phyloP scores from a whole-genome alignment of 345 rosid species.

The Passiflora organensis region DNA sequence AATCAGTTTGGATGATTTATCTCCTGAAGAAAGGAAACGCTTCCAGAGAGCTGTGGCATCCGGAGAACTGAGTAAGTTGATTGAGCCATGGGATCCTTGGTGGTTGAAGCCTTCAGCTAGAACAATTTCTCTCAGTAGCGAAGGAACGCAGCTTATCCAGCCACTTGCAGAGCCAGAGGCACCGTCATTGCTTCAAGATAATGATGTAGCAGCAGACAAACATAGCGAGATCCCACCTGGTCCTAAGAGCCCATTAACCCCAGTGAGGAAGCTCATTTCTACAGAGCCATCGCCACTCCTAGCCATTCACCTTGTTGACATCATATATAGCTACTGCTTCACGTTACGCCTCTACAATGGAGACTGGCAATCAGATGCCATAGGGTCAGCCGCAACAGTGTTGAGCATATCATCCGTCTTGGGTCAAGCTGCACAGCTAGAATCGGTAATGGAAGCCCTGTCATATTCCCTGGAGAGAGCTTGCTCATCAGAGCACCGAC shows the following conservation, averaged over 20 bases:
- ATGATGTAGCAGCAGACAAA: conserved; percentile 13
- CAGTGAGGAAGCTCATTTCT: conserved; percentile 52
- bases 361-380: conserved; percentile 69
- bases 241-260: conserved; percentile 53
- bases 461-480: conserved; percentile 68
- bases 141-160: conserved; percentile 62
- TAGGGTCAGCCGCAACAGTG: conserved; percentile 55
- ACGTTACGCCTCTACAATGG: conserved; percentile 81
- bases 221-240: conserved; percentile 59
- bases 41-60: conserved; percentile 82
- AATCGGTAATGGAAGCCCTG: conserved; percentile 53
- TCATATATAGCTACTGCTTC: conserved; percentile 71
- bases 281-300: conserved; percentile 67
- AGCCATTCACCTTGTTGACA: conserved; percentile 66
- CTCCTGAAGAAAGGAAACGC: conserved; percentile 64
- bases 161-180: conserved; percentile 28
- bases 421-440: conserved; percentile 61
- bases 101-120: conserved; percentile 73
- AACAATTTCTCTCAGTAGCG: conserved; percentile 47
- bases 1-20: conserved; percentile 57
- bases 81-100: conserved; percentile 97
- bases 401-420: conserved; percentile 60
- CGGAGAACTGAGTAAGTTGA: conserved; percentile 84
- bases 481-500: conserved; percentile 66
- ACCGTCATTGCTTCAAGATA: conserved; percentile 17